Evolutionary conservation across 2,329 filamentous ascomycete species (phyloP).

Genomic region (Paracoccidioides brasiliensis): DNA sequence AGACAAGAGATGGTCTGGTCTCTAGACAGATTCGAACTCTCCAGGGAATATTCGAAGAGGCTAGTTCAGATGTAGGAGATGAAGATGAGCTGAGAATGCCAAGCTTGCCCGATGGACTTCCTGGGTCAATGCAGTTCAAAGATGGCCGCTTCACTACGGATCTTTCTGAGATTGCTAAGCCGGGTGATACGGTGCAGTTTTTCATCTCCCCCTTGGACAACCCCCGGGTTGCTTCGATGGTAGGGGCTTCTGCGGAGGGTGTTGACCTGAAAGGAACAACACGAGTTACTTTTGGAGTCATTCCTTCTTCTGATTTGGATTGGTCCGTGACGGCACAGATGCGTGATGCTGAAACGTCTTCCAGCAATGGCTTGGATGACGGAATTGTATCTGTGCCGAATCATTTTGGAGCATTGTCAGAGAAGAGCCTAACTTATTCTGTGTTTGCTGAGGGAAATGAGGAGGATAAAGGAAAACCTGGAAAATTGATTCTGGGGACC

Average conservation of each 20-base stretch:
- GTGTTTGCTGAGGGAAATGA: neutral
- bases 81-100: conserved; percentile 1
- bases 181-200: conserved; percentile 30
- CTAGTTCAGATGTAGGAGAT: neutral
- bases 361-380: neutral
- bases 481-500: conserved; percentile 5
- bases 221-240: neutral
- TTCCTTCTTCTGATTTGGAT: conserved; percentile 16
- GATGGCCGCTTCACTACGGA: conserved; percentile 23
- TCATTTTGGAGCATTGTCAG: conserved; percentile 28
- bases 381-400: conserved; percentile 17
- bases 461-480: neutral
- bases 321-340: neutral
- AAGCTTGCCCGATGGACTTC: conserved; percentile 14
- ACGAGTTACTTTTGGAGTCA: conserved; percentile 22
- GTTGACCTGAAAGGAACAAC: conserved; percentile 4
- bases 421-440: conserved; percentile 24
- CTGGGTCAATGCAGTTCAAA: conserved; percentile 11
- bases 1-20: conserved; percentile 4
- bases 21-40: conserved; percentile 12
- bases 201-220: conserved; percentile 21
- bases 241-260: neutral
- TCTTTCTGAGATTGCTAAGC: conserved; percentile 26
- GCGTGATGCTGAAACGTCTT: neutral
- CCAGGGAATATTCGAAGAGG: conserved; percentile 15